phyloP scores from a whole-genome alignment of 306 rosid genomes.

The Pterocarpus macrocarpus region DNA sequence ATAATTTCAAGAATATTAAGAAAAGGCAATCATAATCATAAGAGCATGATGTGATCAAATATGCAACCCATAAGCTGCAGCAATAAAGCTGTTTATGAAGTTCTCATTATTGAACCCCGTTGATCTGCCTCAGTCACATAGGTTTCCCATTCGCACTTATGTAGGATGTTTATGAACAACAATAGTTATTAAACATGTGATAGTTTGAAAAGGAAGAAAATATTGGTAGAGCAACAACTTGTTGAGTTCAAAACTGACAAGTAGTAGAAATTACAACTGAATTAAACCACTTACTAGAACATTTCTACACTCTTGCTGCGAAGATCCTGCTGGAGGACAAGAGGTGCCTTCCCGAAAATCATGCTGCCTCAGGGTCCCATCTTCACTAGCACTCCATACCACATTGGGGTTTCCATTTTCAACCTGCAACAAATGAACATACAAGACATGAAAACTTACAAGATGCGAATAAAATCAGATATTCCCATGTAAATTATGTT shows the following conservation, averaged over 20 bases:
- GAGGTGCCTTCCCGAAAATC: constrained; percentile 90
- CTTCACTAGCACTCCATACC: constrained; percentile 99
- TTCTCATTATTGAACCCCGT: constrained; percentile 19
- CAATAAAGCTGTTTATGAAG: constrained; percentile 15
- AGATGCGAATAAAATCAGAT: constrained; percentile 3
- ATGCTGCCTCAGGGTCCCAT: constrained; percentile 98
- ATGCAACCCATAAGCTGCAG: constrained; percentile 30
- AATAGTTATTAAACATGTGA: background rate
- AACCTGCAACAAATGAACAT: constrained; percentile 65
- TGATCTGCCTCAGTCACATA: constrained; percentile 29
- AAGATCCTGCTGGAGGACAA: constrained; percentile 90
- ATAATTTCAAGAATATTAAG: constrained; percentile 27
- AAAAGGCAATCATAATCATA: constrained; percentile 14
- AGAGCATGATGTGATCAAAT: constrained; percentile 28
- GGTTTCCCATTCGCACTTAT: constrained; percentile 22
- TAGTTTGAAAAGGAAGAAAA: constrained; percentile 19
- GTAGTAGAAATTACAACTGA: constrained; percentile 13
- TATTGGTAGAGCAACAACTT: background rate
- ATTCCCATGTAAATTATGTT: constrained; percentile 4
- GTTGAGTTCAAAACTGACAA: constrained; percentile 16
- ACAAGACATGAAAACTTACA: constrained; percentile 42
- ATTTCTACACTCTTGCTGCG: constrained; percentile 91
- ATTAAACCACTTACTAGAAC: constrained; percentile 71
- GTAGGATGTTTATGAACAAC: constrained; percentile 33
- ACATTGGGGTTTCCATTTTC: constrained; percentile 96